A percentile compares a stretch with the other conserved stretches of the same genome.
Conservation (phyloP, 192 early-diverging fungal species). For the Linnemannia elongata region DNA sequence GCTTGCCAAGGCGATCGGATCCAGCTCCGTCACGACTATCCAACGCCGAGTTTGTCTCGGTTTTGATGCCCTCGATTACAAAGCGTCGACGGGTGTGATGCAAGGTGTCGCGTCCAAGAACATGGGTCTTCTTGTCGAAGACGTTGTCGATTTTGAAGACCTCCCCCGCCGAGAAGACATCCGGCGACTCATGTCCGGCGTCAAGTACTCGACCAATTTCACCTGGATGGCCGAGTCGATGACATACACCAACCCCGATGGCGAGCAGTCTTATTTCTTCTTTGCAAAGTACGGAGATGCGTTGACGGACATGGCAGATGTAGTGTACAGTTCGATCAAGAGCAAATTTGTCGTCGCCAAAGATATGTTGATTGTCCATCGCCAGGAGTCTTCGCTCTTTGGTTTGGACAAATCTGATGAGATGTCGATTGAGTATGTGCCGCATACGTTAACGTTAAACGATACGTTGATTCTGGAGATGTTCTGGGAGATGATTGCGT, state of each 20-base stretch:
- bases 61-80: slow-evolving; percentile 14
- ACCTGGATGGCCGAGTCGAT: slow-evolving; percentile 23
- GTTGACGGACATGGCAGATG: neutral
- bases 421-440: slow-evolving; percentile 7
- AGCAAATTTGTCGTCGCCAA: slow-evolving; percentile 12
- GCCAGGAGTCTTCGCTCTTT: neutral
- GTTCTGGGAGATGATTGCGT: slow-evolving; percentile 38
- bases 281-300: slow-evolving; percentile 16
- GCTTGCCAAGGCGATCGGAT: slow-evolving; percentile 16
- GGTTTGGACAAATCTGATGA: neutral
- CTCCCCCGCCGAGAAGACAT: slow-evolving; percentile 7
- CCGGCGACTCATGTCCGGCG: slow-evolving; percentile 4
- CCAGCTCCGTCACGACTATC: neutral
- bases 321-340: slow-evolving; percentile 14
- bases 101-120: slow-evolving; percentile 8
- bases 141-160: neutral
- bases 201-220: slow-evolving; percentile 29
- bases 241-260: slow-evolving; percentile 8
- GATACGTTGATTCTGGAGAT: slow-evolving; percentile 26
- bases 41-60: slow-evolving; percentile 20
- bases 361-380: slow-evolving; percentile 18
- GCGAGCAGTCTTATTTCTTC: slow-evolving; percentile 7
- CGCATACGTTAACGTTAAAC: slow-evolving; percentile 19
- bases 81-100: neutral
- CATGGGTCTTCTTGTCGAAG: slow-evolving; percentile 4